Percentiles rank a stretch among this genome's conserved stretches.
Evolutionary conservation across 352 stramenopile species (phyloP).

Genomic region (Saprolegnia diclina): DNA sequence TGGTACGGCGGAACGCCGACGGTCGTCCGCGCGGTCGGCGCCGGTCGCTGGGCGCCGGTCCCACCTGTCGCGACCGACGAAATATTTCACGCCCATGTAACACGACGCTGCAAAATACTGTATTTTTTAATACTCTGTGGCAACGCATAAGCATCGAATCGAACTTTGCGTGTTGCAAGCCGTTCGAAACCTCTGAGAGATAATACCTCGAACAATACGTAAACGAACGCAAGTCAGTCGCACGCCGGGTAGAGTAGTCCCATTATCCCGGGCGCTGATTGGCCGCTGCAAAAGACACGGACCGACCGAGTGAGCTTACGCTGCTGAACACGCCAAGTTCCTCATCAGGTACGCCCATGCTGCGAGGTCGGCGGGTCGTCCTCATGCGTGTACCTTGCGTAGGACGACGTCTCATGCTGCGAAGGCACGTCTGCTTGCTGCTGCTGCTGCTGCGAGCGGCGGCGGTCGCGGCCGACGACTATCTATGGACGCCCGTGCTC

Average conservation of each 20-base stretch:
- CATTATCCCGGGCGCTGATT: background rate
- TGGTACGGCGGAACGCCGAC: background rate
- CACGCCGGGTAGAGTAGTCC: background rate
- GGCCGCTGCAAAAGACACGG: background rate
- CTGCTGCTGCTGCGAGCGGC: background rate
- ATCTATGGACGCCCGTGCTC: slow-evolving; percentile 3
- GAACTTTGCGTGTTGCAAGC: background rate
- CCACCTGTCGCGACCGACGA: background rate
- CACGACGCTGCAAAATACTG: background rate
- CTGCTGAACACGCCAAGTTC: background rate
- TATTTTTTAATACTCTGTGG: background rate
- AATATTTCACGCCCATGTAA: background rate
- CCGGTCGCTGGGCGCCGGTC: background rate
- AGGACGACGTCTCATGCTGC: background rate
- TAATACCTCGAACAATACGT: slow-evolving; percentile 4
- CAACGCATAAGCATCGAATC: background rate
- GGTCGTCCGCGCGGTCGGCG: background rate
- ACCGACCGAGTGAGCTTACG: no score
- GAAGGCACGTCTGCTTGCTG: background rate
- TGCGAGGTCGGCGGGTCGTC: background rate
- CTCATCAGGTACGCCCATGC: background rate
- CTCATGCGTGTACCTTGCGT: background rate
- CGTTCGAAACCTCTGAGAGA: background rate
- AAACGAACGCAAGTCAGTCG: slow-evolving; percentile 17
- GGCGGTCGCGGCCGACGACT: background rate